phyloP scores from a whole-genome alignment of 208 protist species.

The Balamuthia mandrillaris region DNA sequence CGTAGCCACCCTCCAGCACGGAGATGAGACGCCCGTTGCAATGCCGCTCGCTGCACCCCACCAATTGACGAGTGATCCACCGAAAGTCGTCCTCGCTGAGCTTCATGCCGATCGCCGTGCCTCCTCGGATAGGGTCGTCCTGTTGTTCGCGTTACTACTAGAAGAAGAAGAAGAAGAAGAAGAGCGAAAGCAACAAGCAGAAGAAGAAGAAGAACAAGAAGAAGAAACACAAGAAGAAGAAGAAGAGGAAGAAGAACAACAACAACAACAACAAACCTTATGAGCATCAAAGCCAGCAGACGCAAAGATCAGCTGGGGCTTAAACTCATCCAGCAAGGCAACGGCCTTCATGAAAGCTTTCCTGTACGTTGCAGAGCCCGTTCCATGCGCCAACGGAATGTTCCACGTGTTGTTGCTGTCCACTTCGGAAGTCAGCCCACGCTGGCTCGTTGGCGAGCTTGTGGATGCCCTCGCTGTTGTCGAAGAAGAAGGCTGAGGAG shows the following conservation, averaged over 20 bases:
- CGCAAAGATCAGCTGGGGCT: conserved; percentile 53
- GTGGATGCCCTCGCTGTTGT: background rate
- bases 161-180: background rate
- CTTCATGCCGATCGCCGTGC: background rate
- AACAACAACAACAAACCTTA: no score
- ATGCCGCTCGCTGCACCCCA: conserved; percentile 31
- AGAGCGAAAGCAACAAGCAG: background rate
- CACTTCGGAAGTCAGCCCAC: no score
- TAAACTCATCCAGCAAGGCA: conserved; percentile 36
- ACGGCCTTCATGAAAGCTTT: conserved; percentile 43
- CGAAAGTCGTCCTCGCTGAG: background rate
- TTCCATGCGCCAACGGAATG: conserved; percentile 35
- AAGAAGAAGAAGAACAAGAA: background rate
- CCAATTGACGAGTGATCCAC: conserved; percentile 24
- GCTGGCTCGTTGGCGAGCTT: no score
- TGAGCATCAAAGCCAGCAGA: conserved; percentile 57
- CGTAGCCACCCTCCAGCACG: conserved; percentile 60
- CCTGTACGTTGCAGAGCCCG: background rate
- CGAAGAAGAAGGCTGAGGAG: background rate
- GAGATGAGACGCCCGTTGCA: conserved; percentile 44
- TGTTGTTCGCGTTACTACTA: background rate
- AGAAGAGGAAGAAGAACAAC: background rate
- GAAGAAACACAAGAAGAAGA: background rate
- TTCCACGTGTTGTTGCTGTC: conserved; percentile 45
- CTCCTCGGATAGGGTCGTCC: background rate